phyloP scores from a whole-genome alignment of 805 yeast genomes.

The Maudiozyma barnettii region DNA sequence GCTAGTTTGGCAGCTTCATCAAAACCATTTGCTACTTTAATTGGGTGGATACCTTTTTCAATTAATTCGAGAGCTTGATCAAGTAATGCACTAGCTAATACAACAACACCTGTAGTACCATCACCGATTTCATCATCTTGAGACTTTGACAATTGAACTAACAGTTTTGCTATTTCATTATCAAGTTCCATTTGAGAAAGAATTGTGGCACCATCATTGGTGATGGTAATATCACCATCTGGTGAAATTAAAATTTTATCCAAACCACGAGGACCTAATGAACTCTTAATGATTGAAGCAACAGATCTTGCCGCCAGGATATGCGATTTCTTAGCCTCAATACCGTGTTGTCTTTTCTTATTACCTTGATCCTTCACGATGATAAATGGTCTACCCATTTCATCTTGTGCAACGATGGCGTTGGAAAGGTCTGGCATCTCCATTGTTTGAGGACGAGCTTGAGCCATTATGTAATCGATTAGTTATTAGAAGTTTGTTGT shows the following conservation, averaged over 20 bases:
- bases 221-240: slow-evolving; percentile 95
- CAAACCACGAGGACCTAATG: slow-evolving; percentile 96
- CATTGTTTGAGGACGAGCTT: slow-evolving; percentile 25
- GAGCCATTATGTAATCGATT: slow-evolving; percentile 1
- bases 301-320: slow-evolving; percentile 93
- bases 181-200: slow-evolving; percentile 92
- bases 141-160: slow-evolving; percentile 87
- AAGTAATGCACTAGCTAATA: slow-evolving; percentile 83
- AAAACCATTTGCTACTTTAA: slow-evolving; percentile 92
- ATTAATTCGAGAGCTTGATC: slow-evolving; percentile 92
- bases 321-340: slow-evolving; percentile 76
- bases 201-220: slow-evolving; percentile 98
- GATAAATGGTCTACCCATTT: slow-evolving; percentile 97
- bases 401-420: slow-evolving; percentile 98
- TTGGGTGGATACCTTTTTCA: slow-evolving; percentile 96
- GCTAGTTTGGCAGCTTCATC: slow-evolving; percentile 96
- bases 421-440: slow-evolving; percentile 86
- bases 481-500: background rate
- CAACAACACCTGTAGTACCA: slow-evolving; percentile 98
- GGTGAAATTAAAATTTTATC: slow-evolving; percentile 92
- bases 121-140: slow-evolving; percentile 99
- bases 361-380: slow-evolving; percentile 81
- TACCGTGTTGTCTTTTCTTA: slow-evolving; percentile 59
- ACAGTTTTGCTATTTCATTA: slow-evolving; percentile 88
- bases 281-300: slow-evolving; percentile 82